phyloP scores from a whole-genome alignment of 345 rosid species.

The Arabidopsis suecica region DNA sequence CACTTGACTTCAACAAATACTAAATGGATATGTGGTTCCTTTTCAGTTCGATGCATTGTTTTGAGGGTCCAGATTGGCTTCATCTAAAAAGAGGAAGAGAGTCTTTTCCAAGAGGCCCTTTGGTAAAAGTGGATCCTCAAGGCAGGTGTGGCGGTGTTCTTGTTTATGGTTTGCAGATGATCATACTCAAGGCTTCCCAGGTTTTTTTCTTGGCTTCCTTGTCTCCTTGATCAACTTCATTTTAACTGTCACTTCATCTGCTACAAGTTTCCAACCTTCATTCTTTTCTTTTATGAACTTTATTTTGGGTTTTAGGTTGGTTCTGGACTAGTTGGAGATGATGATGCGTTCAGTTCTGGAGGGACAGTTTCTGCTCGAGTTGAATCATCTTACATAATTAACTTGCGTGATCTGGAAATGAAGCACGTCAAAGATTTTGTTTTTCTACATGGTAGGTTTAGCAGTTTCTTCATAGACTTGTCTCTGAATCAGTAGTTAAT shows the following conservation, averaged over 20 bases:
- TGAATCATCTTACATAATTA: constrained; percentile 86
- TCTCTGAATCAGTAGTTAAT: constrained; percentile 1
- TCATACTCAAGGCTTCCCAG: constrained; percentile 94
- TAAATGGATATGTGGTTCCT: constrained; percentile 34
- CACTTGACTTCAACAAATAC: neutral
- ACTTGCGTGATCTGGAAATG: constrained; percentile 83
- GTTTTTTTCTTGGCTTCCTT: constrained; percentile 48
- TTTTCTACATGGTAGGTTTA: constrained; percentile 82
- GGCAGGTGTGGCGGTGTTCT: constrained; percentile 96
- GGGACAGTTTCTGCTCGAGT: constrained; percentile 70
- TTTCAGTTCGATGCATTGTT: constrained; percentile 97
- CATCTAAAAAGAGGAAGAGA: constrained; percentile 96
- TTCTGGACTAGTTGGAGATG: constrained; percentile 90
- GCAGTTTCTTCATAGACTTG: constrained; percentile 29
- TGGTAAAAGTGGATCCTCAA: constrained; percentile 94
- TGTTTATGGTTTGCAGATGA: constrained; percentile 95
- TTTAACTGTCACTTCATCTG: constrained; percentile 19
- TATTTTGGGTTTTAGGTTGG: constrained; percentile 59
- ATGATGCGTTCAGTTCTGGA: constrained; percentile 70
- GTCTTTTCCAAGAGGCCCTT: constrained; percentile 84
- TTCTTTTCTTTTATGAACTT: constrained; percentile 17
- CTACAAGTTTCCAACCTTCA: constrained; percentile 18
- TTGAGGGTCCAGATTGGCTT: constrained; percentile 96
- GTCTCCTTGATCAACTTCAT: constrained; percentile 26
- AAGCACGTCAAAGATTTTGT: constrained; percentile 94